A percentile compares a stretch with the other conserved stretches of the same genome.
Conservation (phyloP, 2,329 filamentous ascomycete species). For the Phialocephala subalpina region DNA sequence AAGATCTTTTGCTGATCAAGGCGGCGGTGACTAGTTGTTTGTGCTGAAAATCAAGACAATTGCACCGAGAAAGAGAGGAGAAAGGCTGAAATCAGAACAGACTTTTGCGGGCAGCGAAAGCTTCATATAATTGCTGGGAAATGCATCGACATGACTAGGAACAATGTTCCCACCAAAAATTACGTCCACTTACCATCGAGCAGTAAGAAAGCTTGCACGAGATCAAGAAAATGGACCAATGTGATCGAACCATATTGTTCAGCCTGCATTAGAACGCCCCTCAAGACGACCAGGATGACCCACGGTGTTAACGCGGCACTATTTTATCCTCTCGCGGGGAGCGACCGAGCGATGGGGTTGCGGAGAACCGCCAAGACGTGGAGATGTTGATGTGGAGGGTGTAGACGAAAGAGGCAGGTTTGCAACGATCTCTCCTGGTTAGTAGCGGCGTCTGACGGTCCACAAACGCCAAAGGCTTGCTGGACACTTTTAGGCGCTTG, state of each 20-base stretch:
- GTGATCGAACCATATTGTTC: background rate
- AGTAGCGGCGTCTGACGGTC: slow-evolving; percentile 1
- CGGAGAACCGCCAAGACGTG: background rate
- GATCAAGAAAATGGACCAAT: background rate
- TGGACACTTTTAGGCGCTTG: background rate
- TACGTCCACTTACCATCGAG: background rate
- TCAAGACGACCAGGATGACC: background rate
- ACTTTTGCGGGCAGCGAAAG: background rate
- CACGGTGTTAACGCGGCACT: background rate
- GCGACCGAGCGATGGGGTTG: background rate
- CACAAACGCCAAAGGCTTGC: background rate
- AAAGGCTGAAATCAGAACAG: background rate
- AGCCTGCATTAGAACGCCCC: slow-evolving; percentile 1
- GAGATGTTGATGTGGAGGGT: background rate
- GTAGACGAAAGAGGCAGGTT: background rate
- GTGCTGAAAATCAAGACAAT: background rate
- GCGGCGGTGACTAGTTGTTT: background rate
- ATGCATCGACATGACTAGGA: background rate
- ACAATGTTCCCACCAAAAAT: background rate
- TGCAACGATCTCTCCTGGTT: background rate
- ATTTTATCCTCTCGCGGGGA: background rate
- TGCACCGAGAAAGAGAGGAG: background rate
- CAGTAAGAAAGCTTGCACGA: background rate
- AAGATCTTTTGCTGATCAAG: background rate
- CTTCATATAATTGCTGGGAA: background rate